Evolutionary conservation across 1,139 yeast species (phyloP).

Genomic region (Zygosaccharomyces sapae): DNA sequence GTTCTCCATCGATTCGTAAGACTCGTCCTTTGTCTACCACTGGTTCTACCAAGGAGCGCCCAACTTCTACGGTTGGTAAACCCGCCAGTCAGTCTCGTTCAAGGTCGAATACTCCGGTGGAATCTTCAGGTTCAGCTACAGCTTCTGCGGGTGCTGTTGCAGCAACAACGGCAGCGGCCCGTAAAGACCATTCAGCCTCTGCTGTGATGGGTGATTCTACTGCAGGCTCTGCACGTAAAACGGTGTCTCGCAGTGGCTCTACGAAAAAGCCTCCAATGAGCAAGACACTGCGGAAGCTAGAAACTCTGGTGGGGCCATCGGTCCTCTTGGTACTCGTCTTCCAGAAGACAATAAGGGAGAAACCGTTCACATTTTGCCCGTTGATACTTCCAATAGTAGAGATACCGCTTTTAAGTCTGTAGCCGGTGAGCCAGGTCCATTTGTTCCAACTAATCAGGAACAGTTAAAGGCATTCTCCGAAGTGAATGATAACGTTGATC

Average conservation of each 20-base stretch:
- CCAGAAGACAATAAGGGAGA: conserved; percentile 13
- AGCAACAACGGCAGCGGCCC: background rate
- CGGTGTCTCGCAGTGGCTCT: background rate
- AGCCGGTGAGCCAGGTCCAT: conserved; percentile 60
- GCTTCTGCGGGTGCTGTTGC: background rate
- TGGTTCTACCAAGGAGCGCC: background rate
- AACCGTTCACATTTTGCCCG: conserved; percentile 12
- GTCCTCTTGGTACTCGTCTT: conserved; percentile 21
- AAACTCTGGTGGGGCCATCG: conserved; percentile 16
- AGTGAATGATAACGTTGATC: conserved; percentile 34
- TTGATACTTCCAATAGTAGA: conserved; percentile 5
- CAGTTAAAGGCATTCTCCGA: conserved; percentile 47
- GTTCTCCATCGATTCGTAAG: background rate
- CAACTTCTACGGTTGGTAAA: background rate
- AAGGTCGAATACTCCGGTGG: background rate
- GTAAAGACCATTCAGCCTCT: background rate
- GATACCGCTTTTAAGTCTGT: conserved; percentile 17
- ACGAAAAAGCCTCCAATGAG: background rate
- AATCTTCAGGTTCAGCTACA: background rate
- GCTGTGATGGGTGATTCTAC: background rate
- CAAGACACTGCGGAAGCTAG: too few species aligned
- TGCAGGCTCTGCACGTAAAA: background rate
- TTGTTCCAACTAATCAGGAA: conserved; percentile 45
- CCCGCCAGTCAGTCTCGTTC: background rate
- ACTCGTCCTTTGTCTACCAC: background rate